These are phyloP conservation scores for Exophiala sideris DNA, from an alignment of 2,329 filamentous ascomycete genomes.

Conservation along the genomic window DNA sequence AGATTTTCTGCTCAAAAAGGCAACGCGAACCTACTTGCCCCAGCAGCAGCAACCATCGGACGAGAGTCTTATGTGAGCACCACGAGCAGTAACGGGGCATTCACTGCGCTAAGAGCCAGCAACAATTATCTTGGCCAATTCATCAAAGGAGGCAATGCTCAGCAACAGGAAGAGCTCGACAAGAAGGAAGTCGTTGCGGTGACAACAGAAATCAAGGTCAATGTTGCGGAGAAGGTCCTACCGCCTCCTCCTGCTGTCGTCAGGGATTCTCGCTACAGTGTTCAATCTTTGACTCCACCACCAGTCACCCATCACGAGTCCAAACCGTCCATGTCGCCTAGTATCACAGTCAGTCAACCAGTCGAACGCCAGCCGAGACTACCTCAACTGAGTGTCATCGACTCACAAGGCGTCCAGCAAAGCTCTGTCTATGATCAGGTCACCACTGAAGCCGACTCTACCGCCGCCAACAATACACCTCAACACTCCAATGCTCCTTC, in stretches of 20 bases:
- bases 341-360: constrained; percentile 10
- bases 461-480: constrained; percentile 1
- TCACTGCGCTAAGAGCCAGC: constrained; percentile 33
- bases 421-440: background rate
- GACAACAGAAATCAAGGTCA: constrained; percentile 17
- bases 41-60: constrained; percentile 4
- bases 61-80: constrained; percentile 28
- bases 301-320: background rate
- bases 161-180: constrained; percentile 7
- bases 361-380: constrained; percentile 13
- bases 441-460: background rate
- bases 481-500: constrained; percentile 9
- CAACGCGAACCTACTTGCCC: constrained; percentile 22
- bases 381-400: constrained; percentile 20
- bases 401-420: constrained; percentile 13
- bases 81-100: constrained; percentile 30
- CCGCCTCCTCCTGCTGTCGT: constrained; percentile 22
- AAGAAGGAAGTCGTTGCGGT: constrained; percentile 20
- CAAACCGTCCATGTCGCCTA: constrained; percentile 1
- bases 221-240: constrained; percentile 20
- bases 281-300: background rate
- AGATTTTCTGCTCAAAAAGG: background rate
- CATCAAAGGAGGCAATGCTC: constrained; percentile 34
- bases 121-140: constrained; percentile 39
- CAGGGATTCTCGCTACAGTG: constrained; percentile 7